Percentiles rank a stretch among this genome's conserved stretches.
Evolutionary conservation across 73 alveolate species (phyloP).

Genomic region (Breviolum minutum): DNA sequence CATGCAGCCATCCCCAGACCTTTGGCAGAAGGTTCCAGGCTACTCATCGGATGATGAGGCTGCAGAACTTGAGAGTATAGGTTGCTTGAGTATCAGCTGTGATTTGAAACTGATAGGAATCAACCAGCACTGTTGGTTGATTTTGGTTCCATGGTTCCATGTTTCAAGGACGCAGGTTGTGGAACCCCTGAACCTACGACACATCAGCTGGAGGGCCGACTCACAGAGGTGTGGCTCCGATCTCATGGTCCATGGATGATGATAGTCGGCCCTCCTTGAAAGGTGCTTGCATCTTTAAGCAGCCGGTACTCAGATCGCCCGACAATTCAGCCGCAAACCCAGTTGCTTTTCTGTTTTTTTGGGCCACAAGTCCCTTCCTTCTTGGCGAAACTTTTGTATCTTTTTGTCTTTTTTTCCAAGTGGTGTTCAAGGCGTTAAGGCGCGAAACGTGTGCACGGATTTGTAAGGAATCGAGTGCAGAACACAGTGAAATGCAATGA

Average conservation of each 20-base stretch:
- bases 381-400: too few relatives aligned
- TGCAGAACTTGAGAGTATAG: not conserved
- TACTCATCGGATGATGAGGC: slow-evolving; percentile 78
- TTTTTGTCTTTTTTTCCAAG: too few relatives aligned
- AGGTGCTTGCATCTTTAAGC: slow-evolving; percentile 27
- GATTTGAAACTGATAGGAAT: not conserved
- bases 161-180: not conserved
- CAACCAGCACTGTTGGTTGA: not conserved
- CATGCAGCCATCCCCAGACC: slow-evolving; percentile 76
- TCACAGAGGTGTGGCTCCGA: not conserved
- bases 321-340: slow-evolving; percentile 27
- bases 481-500: not conserved
- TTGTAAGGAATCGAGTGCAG: not conserved
- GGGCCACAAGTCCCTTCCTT: not conserved
- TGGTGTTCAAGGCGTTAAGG: not conserved
- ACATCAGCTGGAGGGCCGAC: slow-evolving; percentile 66
- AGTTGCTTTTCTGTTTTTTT: not conserved
- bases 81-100: not conserved
- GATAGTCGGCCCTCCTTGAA: not conserved
- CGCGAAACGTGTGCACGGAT: not conserved
- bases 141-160: too few relatives aligned
- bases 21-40: slow-evolving; percentile 80
- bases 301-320: slow-evolving; percentile 50
- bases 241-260: too few relatives aligned
- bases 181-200: slow-evolving; percentile 20